Evolutionary conservation across 169 alveolate genomes (phyloP), one percentile per base, ranked within the genome.

Genomic region (Plasmodium malariae): DNA sequence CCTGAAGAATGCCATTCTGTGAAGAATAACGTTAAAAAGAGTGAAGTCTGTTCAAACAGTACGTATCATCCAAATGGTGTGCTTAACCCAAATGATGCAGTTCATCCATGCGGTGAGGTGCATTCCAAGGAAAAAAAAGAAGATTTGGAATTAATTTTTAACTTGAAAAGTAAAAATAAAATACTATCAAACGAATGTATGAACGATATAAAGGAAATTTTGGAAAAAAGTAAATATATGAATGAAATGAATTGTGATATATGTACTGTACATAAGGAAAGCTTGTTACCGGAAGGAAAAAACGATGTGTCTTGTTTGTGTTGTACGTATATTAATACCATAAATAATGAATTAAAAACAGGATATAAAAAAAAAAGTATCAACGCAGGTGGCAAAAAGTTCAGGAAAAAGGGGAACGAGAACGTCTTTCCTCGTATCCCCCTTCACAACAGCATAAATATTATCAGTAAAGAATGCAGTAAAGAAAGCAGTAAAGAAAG

Each of bases 171-270:
- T 3, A 37, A 48, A 0, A 57, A 45, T 3, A 45, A 54, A 21
- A 21, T 0, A 17, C 6, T 34, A 24, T n/a, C 73, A 1, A 63
- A 57, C 57, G 71, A 7, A 34, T 36, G 57, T 43, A 28, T 73
- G 32, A 59, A 55, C 9, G 71, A 73, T 9, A 54, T 57, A 32
- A 55, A 55, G 32, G 87, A 73, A 28, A 54, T 73, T 11, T 63
- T 73, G 30, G 45, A 32, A 26, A 55, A 73, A 49, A 73, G 72
- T 28, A 73, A 73, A 7, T 55, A 73, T 7, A 43, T 73, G 55
- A 40, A 43, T 28, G 62, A 57, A 24, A 7, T 17, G 12, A 36
- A 24, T 9, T 5, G n/a, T 48, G 71, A 57, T 17, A 12, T 37
- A 3, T 45, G 9, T n/a, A 45, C 36, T 17, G 17, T 43, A 24